Percentiles rank a stretch among this genome's conserved stretches.
Conservation (phyloP, 2,329 filamentous ascomycete genomes). For the Colletotrichum lini region DNA sequence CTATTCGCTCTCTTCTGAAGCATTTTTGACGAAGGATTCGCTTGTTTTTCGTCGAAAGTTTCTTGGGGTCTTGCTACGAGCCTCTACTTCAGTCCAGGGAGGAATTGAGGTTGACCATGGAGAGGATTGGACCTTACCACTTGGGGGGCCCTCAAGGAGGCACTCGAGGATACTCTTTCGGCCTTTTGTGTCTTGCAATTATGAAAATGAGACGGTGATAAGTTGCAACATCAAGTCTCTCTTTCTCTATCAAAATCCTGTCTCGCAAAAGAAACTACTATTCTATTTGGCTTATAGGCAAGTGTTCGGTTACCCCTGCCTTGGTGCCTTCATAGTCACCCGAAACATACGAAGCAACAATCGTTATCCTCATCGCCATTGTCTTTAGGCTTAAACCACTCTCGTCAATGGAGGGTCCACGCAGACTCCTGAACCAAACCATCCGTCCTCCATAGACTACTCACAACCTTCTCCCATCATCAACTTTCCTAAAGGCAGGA, state of each 20-base stretch:
- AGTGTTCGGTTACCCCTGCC: neutral
- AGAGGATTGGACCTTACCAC: too few relatives aligned
- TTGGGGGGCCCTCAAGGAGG: too few relatives aligned
- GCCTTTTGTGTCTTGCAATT: neutral
- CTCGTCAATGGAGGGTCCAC: neutral
- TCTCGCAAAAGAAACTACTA: neutral
- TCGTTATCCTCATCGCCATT: neutral
- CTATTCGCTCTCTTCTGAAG: neutral
- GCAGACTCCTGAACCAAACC: neutral
- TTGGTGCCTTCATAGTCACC: neutral
- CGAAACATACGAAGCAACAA: neutral
- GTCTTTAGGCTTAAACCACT: too few relatives aligned
- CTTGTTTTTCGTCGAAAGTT: neutral
- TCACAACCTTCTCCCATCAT: neutral
- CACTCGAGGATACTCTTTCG: neutral
- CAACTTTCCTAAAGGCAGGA: slow-evolving; percentile 28
- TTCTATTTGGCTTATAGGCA: neutral
- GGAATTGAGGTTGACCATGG: neutral
- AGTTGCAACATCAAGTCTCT: too few relatives aligned
- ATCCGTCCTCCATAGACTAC: neutral
- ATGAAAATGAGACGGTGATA: neutral
- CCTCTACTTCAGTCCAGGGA: neutral
- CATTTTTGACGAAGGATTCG: neutral
- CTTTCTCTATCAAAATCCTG: too few relatives aligned
- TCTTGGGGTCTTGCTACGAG: neutral